Evolutionary conservation across 2,329 filamentous ascomycete genomes (phyloP), one percentile per base, ranked within the genome.

Genomic region (Zymoseptoria crescenta): DNA sequence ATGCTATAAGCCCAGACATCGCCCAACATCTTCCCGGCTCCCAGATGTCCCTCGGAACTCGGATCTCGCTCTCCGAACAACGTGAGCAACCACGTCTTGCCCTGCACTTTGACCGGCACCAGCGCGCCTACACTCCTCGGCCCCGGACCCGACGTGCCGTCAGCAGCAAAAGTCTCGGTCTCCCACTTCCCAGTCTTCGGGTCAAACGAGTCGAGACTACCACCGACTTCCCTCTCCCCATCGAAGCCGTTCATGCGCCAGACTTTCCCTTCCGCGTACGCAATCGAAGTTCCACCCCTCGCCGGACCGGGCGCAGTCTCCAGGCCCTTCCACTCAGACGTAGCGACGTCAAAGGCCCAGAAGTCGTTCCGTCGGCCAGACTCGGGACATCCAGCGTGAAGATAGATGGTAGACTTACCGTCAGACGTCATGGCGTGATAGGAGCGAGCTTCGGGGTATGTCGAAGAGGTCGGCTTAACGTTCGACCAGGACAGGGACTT

Each of bases 241-340:
- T 93, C 88, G 66, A 87, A 93, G 0, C 91, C 91, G 62, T 90
- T 89, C 76, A 91, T 92, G 28, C 90, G 82, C 74, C 87, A 95
- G 6, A 96, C 72, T 24, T 84, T 81, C 24, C 83, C 83, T 56
- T 81, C 80, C 51, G 80, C 80, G 56, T 86, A 80, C 1, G 86
- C 83, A 27, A 95, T 83, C 3, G 84, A 83, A 0, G 87, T 77
- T 1, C 88, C 89, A 21, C 85, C 85, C 53, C 89, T 80, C 0
- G 82, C 76, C 7, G 86, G 82, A 0, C 81, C 86, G 0, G 88
- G 88, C 0, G 88, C 89, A 7, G 82, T 73, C 0, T 86, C 80
- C 13, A 89, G 78, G 68, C 87, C 79, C 48, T 79, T 83, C 91
- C 91, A 96, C 1, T 79, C 77, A 56, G 79, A 77, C 7, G 79